Evolutionary conservation across 768 basidiomycete genomes (phyloP).

Genomic region (Lentinus brumalis): DNA sequence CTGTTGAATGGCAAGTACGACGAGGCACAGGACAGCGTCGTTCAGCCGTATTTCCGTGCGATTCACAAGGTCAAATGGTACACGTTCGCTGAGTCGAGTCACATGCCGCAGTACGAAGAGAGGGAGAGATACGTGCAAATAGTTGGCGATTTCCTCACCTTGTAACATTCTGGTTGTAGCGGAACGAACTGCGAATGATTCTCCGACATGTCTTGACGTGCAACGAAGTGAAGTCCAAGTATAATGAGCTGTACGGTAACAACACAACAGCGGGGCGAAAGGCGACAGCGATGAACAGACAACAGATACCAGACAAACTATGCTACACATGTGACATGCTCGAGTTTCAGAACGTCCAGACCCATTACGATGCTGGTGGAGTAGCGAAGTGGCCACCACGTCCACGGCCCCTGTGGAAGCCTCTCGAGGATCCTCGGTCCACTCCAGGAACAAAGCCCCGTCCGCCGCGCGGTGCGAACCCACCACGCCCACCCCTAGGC

Average conservation of each 20-base stretch:
- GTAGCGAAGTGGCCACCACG: slow-evolving; percentile 22
- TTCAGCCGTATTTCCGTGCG: slow-evolving; percentile 26
- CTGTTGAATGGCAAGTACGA: slow-evolving; percentile 34
- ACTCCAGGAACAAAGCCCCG: slow-evolving; percentile 29
- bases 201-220: not conserved
- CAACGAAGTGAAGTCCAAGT: not conserved
- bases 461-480: slow-evolving; percentile 30
- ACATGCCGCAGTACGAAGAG: slow-evolving; percentile 34
- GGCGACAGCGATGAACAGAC: too few species aligned
- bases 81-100: slow-evolving; percentile 32
- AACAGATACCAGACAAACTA: not conserved
- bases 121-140: slow-evolving; percentile 31
- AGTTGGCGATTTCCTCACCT: slow-evolving; percentile 32
- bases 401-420: slow-evolving; percentile 33
- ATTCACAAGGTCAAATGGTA: slow-evolving; percentile 32
- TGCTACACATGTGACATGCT: not conserved
- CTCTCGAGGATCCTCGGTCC: slow-evolving; percentile 26
- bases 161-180: not conserved
- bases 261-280: too few species aligned
- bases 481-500: slow-evolving; percentile 25
- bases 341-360: not conserved
- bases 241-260: too few species aligned
- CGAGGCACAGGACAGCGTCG: slow-evolving; percentile 31
- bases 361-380: not conserved
- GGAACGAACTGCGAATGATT: too few species aligned